Evolutionary conservation across 768 basidiomycete genomes (phyloP).

Genomic region (Podaxis rugospora): DNA sequence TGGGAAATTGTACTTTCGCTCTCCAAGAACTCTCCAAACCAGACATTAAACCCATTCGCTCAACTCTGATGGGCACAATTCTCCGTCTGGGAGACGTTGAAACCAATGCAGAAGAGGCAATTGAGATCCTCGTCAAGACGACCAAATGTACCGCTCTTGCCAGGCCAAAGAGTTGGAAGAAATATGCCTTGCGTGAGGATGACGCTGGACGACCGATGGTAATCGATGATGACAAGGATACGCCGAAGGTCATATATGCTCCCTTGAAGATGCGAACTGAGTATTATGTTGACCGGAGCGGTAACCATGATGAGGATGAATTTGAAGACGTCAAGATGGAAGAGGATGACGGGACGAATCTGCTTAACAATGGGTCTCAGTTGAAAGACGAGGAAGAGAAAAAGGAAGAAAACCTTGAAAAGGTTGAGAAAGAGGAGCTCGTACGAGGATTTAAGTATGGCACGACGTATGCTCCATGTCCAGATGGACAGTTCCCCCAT

Average conservation of each 20-base stretch:
- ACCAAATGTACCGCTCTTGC: constrained; percentile 76
- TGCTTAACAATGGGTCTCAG: constrained; percentile 21
- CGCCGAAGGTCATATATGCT: constrained; percentile 29
- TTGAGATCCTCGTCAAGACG: constrained; percentile 69
- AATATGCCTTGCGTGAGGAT: constrained; percentile 46
- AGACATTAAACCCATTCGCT: constrained; percentile 65
- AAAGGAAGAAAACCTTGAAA: constrained; percentile 37
- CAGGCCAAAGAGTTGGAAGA: constrained; percentile 76
- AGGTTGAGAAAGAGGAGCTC: constrained; percentile 76
- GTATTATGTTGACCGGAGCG: constrained; percentile 50
- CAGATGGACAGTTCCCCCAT: constrained; percentile 76
- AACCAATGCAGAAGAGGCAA: constrained; percentile 58
- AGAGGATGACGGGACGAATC: constrained; percentile 25
- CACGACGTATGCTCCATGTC: constrained; percentile 80
- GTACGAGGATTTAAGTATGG: constrained; percentile 87
- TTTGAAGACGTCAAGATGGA: constrained; percentile 39
- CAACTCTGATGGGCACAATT: constrained; percentile 55
- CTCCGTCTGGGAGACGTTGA: constrained; percentile 79
- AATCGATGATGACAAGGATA: constrained; percentile 30
- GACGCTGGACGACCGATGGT: constrained; percentile 30
- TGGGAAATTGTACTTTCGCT: constrained; percentile 64
- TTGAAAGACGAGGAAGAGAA: constrained; percentile 25
- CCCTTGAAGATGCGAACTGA: constrained; percentile 47
- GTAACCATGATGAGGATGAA: constrained; percentile 32
- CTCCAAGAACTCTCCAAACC: constrained; percentile 58